Evolutionary conservation across 1,284 basidiomycete species (phyloP).

Genomic region (Fomes fomentarius): DNA sequence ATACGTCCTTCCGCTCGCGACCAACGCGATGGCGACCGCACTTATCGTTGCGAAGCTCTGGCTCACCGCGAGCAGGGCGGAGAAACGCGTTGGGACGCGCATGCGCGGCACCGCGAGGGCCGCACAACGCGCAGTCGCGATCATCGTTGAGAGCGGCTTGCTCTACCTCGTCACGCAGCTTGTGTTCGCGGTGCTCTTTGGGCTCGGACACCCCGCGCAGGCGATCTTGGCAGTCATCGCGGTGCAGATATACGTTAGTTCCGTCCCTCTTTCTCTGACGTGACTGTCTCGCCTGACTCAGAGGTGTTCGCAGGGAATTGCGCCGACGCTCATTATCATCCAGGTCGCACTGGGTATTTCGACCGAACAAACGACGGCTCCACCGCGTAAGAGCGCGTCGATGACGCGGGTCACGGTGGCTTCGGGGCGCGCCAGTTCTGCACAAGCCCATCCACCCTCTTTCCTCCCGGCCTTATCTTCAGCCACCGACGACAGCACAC

Average conservation of each 20-base stretch:
- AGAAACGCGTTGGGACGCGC: not conserved
- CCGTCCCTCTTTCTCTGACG: not conserved
- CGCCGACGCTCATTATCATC: conserved; percentile 23
- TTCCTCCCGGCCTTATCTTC: conserved; percentile 5
- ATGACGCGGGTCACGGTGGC: not conserved
- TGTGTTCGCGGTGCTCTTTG: conserved; percentile 42
- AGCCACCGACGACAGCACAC: conserved; percentile 4
- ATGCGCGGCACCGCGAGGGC: not conserved
- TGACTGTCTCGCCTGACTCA: not conserved
- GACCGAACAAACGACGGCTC: not conserved
- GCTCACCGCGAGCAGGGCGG: conserved; percentile 19
- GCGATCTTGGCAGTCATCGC: conserved; percentile 39
- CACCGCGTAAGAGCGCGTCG: not conserved
- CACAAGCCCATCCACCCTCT: not conserved
- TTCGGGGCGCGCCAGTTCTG: no score
- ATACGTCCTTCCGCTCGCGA: conserved; percentile 39
- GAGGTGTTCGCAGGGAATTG: conserved; percentile 15
- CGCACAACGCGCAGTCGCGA: conserved; percentile 29
- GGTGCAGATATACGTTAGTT: conserved; percentile 44
- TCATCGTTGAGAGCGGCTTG: conserved; percentile 44
- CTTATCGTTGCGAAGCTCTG: conserved; percentile 43
- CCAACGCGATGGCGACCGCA: conserved; percentile 40
- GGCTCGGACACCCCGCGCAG: conserved; percentile 36
- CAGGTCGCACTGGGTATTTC: conserved; percentile 21
- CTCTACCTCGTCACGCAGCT: conserved; percentile 44